phyloP scores from a whole-genome alignment of 2,329 filamentous ascomycete species.

The Didymellaceae sp. region DNA sequence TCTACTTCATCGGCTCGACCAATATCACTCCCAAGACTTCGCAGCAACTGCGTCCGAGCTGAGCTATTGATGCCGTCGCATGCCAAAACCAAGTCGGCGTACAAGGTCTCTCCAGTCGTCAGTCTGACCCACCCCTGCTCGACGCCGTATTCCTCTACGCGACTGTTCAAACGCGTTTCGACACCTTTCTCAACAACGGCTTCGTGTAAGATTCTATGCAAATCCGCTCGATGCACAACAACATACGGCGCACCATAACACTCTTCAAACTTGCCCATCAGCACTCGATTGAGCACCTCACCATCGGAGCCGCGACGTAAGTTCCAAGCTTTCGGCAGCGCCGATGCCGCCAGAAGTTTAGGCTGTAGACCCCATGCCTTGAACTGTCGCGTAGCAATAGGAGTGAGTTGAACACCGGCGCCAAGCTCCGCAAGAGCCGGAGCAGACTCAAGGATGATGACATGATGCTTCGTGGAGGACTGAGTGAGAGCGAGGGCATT shows the following conservation, averaged over 20 bases:
- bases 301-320: conserved; percentile 42
- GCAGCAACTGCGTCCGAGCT: conserved; percentile 18
- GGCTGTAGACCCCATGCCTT: conserved; percentile 9
- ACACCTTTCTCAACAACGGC: conserved; percentile 20
- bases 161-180: conserved; percentile 19
- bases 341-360: conserved; percentile 12
- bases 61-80: conserved; percentile 24
- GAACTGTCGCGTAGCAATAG: conserved; percentile 10
- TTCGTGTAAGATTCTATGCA: conserved; percentile 23
- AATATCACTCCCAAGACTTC: not conserved
- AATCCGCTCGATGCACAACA: conserved; percentile 24
- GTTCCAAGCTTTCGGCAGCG: conserved; percentile 13
- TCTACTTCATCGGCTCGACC: conserved; percentile 9
- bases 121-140: conserved; percentile 22
- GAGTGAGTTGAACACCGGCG: conserved; percentile 14
- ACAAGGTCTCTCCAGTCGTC: conserved; percentile 10
- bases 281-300: conserved; percentile 10
- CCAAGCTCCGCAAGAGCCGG: conserved; percentile 9
- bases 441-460: conserved; percentile 9
- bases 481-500: conserved; percentile 9
- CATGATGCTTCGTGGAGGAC: conserved; percentile 1
- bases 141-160: conserved; percentile 22
- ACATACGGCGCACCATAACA: conserved; percentile 24
- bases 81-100: conserved; percentile 20
- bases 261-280: conserved; percentile 18